These are phyloP conservation scores for Triangularia setosa DNA, from an alignment of 2,329 filamentous ascomycete genomes.

Conservation along the genomic window DNA sequence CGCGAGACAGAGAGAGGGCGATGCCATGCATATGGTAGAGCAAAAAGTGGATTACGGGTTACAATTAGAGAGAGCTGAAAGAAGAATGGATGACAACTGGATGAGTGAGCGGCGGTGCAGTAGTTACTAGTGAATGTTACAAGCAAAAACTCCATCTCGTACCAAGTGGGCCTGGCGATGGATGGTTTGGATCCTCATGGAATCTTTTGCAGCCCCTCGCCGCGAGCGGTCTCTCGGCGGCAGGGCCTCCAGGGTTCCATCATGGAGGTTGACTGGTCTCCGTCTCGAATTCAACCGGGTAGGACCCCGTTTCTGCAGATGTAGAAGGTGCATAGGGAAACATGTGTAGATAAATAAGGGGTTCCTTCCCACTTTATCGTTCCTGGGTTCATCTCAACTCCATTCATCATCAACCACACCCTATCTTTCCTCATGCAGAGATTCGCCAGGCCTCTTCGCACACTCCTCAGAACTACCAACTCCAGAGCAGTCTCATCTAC, in stretches of 20 bases:
- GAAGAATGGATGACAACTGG: background rate
- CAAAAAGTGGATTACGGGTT: background rate
- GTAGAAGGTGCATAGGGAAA: background rate
- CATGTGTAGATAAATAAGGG: constrained; percentile 5
- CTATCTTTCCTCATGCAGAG: constrained; percentile 4
- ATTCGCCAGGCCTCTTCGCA: constrained; percentile 4
- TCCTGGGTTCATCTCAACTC: constrained; percentile 3
- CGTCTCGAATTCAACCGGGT: background rate
- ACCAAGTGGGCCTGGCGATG: background rate
- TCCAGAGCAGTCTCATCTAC: background rate
- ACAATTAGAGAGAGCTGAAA: background rate
- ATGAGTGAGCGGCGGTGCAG: background rate
- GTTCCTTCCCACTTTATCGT: background rate
- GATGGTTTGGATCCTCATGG: background rate
- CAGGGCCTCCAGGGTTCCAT: background rate
- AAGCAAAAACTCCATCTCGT: background rate
- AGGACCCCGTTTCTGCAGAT: background rate
- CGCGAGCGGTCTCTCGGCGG: constrained; percentile 13
- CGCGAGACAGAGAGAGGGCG: background rate
- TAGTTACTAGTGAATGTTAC: background rate
- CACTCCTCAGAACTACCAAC: background rate
- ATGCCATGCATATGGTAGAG: background rate
- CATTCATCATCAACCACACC: constrained; percentile 5
- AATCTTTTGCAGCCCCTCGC: background rate
- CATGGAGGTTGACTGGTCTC: background rate